Percentiles rank a stretch among this genome's conserved stretches.
Conservation (phyloP, 2,329 filamentous ascomycete genomes). For the Monosporascus cannonballus region DNA sequence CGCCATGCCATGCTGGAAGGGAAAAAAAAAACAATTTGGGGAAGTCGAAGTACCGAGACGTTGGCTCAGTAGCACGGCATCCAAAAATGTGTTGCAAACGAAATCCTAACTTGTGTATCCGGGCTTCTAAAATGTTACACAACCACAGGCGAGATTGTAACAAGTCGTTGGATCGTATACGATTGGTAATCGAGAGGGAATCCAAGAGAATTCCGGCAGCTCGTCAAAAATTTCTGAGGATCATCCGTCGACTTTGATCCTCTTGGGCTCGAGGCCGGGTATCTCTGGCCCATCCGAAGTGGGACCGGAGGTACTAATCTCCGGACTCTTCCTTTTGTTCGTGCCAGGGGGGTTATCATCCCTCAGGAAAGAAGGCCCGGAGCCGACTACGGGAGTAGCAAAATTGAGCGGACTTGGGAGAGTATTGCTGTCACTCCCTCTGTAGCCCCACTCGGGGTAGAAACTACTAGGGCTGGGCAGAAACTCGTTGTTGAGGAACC, state of each 20-base stretch:
- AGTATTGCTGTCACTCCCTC: constrained; percentile 69
- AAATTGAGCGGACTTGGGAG: constrained; percentile 90
- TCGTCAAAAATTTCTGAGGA: constrained; percentile 1
- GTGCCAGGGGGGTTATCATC: constrained; percentile 39
- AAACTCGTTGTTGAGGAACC: constrained; percentile 83
- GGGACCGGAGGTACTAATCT: constrained; percentile 35
- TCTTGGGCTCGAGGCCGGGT: constrained; percentile 48
- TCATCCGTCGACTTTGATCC: constrained; percentile 45
- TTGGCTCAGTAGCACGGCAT: constrained; percentile 10
- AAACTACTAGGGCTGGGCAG: constrained; percentile 88
- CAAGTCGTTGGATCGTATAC: not conserved
- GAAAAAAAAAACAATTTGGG: constrained; percentile 19
- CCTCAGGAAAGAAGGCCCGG: constrained; percentile 56
- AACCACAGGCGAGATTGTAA: not conserved
- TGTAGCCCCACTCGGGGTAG: constrained; percentile 84
- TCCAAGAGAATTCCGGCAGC: not conserved
- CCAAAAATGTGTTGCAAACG: constrained; percentile 14
- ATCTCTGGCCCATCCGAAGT: constrained; percentile 36
- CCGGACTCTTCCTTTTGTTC: constrained; percentile 53
- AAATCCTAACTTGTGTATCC: not conserved
- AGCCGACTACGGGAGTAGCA: constrained; percentile 67
- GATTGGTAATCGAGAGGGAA: not conserved
- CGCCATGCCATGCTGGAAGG: constrained; percentile 25
- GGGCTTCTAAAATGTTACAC: not conserved
- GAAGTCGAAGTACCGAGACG: constrained; percentile 11